Evolutionary conservation across 2,329 filamentous ascomycete genomes (phyloP), one percentile per base, ranked within the genome.

Genomic region (Seiridium cupressi): DNA sequence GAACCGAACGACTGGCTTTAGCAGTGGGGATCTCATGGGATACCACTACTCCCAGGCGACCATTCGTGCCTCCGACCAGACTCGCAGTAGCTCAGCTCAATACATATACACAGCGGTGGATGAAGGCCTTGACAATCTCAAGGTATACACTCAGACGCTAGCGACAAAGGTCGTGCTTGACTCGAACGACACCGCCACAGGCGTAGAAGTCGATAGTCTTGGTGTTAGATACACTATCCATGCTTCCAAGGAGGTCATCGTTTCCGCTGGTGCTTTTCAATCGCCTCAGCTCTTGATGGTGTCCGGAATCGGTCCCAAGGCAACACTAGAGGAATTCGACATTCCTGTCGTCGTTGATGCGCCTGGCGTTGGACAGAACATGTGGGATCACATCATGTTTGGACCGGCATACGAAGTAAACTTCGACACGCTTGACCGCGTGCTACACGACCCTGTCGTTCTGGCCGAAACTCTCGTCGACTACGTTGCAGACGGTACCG

Each of bases 131-230:
- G 60, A 59, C 3, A 62, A 13, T 10, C 55, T 65, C 36, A 62
- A 62, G 44, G 59, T 67, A 8, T 67, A 64, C 44, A 59, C 57
- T 0, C 60, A 73, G 5, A 81, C 79, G 0, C 67, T 77, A 5
- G 81, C 77, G 2, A 76, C 77, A 62, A 75, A 72, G 47, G 73
- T 85, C 1, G 13, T 81, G 0, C 84, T 83, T 51, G 65, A 79
- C 49, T 46, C 48, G 0, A 62, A 72, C 1, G 76, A 74, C 13
- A 76, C 69, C 47, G 71, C 72, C 2, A 70, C 64, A 0, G 70
- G 68, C 1, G 69, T 73, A 1, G 32, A 60, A 2, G 67, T 73
- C 10, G 58, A 58, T 34, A 69, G 67, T 0, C 44, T 59, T 1
- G 66, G 67, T 38, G 3, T 68, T 26, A 57, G 60, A 6, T 72